A percentile compares a stretch with the other conserved stretches of the same genome.
Evolutionary conservation across 1,284 basidiomycete genomes (phyloP).

Genomic region (Melanopsichium pennsylvanicum): DNA sequence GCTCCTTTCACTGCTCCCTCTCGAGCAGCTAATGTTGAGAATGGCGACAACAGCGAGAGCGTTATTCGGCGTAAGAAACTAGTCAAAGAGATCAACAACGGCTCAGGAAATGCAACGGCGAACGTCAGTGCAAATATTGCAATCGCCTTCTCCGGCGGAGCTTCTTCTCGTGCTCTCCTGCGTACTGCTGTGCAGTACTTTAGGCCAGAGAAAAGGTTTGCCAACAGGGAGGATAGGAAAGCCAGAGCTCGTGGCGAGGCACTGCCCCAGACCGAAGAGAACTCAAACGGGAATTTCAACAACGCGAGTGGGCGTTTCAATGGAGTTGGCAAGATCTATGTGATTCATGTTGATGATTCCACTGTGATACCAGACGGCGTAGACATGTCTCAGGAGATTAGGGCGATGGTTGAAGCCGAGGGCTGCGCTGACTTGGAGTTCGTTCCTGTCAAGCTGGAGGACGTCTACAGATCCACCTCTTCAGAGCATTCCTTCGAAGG

Average conservation of each 20-base stretch:
- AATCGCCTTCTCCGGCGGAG: constrained; percentile 28
- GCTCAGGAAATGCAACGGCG: constrained; percentile 23
- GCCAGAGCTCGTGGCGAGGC: constrained; percentile 10
- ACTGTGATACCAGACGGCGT: constrained; percentile 16
- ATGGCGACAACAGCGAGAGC: too few relatives aligned
- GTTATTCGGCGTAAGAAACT: too few relatives aligned
- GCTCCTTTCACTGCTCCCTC: too few relatives aligned
- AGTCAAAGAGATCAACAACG: constrained; percentile 21
- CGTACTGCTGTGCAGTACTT: constrained; percentile 31
- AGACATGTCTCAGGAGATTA: constrained; percentile 26
- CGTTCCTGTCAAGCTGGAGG: constrained; percentile 41
- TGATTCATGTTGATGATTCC: constrained; percentile 55
- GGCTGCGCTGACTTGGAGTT: constrained; percentile 38
- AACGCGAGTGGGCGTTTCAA: constrained; percentile 31
- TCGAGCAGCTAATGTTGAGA: not conserved
- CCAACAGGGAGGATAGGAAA: constrained; percentile 4
- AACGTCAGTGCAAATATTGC: constrained; percentile 34
- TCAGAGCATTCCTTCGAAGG: not conserved
- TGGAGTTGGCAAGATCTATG: constrained; percentile 52
- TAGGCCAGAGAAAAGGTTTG: constrained; percentile 16
- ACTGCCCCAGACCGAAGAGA: not conserved
- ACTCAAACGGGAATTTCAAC: constrained; percentile 11
- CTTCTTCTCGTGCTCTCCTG: constrained; percentile 25
- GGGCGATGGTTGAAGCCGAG: constrained; percentile 39
- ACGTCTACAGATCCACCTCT: constrained; percentile 19